Percentiles rank a stretch among this genome's conserved stretches.
Conservation (phyloP, 371 early-diverging fungal species). For the Blakeslea trispora region DNA sequence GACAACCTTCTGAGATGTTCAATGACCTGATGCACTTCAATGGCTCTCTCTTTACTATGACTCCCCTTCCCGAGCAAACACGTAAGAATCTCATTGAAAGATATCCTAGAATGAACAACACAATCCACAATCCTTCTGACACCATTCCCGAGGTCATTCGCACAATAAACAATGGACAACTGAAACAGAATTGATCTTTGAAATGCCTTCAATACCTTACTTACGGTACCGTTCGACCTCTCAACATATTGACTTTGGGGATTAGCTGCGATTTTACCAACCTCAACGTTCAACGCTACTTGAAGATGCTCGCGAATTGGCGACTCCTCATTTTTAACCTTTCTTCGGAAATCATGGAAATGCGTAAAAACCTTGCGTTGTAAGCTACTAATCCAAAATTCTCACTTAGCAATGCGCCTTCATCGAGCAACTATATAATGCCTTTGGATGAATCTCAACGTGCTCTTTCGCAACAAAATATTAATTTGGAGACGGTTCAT, state of each 20-base stretch:
- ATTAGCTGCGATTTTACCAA: neutral
- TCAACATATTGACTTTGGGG: constrained; percentile 4
- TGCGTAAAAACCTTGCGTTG: constrained; percentile 1
- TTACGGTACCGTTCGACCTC: neutral
- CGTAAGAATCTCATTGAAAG: constrained; percentile 9
- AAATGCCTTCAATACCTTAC: constrained; percentile 10
- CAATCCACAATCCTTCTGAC: constrained; percentile 6
- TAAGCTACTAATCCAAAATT: constrained; percentile 1
- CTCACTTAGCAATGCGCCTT: neutral
- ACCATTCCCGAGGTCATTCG: constrained; percentile 11
- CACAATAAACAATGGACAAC: neutral
- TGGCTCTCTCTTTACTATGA: neutral
- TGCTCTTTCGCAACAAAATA: neutral
- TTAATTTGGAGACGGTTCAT: neutral
- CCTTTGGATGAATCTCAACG: neutral
- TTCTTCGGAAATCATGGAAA: neutral
- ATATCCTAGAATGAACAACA: constrained; percentile 11
- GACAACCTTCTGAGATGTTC: constrained; percentile 6
- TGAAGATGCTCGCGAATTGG: neutral
- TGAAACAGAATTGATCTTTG: constrained; percentile 5
- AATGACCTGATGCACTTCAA: neutral
- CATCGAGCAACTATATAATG: neutral
- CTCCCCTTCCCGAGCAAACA: constrained; percentile 7
- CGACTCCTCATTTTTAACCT: neutral
- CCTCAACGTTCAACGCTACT: neutral